These are phyloP conservation scores for Fusarium pseudoanthophilum DNA, from an alignment of 2,329 filamentous ascomycete species.

Conservation along the genomic window DNA sequence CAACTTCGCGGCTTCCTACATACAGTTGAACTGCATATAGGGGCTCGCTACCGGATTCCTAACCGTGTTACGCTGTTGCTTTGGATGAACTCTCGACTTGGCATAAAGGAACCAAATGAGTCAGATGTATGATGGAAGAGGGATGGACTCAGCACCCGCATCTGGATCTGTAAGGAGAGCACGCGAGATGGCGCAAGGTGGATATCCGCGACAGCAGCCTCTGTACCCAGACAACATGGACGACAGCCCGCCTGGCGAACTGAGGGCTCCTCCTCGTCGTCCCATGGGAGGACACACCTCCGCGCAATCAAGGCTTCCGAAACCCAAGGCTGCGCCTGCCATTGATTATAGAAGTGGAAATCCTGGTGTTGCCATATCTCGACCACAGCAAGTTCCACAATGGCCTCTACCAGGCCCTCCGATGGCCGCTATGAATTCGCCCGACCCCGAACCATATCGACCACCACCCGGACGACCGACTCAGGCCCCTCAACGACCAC, in stretches of 20 bases:
- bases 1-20: slow-evolving; percentile 37
- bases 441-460: slow-evolving; percentile 57
- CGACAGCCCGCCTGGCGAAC: slow-evolving; percentile 40
- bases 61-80: slow-evolving; percentile 24
- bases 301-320: slow-evolving; percentile 32
- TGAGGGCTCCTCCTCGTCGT: slow-evolving; percentile 44
- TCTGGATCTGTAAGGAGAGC: slow-evolving; percentile 65
- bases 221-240: slow-evolving; percentile 44
- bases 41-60: slow-evolving; percentile 19
- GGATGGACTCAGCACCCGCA: slow-evolving; percentile 59
- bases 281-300: slow-evolving; percentile 38
- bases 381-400: slow-evolving; percentile 63
- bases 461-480: slow-evolving; percentile 62
- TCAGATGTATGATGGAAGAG: slow-evolving; percentile 64
- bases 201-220: slow-evolving; percentile 43
- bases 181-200: slow-evolving; percentile 63
- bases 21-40: slow-evolving; percentile 39
- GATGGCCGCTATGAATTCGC: slow-evolving; percentile 46
- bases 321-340: slow-evolving; percentile 26
- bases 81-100: slow-evolving; percentile 36
- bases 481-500: slow-evolving; percentile 66
- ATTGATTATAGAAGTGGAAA: slow-evolving; percentile 37
- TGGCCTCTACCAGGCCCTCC: slow-evolving; percentile 62
- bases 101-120: slow-evolving; percentile 60
- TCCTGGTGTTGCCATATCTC: slow-evolving; percentile 60